Conservation (phyloP, 202 grass and related monocot species). For the Panicum virgatum region DNA sequence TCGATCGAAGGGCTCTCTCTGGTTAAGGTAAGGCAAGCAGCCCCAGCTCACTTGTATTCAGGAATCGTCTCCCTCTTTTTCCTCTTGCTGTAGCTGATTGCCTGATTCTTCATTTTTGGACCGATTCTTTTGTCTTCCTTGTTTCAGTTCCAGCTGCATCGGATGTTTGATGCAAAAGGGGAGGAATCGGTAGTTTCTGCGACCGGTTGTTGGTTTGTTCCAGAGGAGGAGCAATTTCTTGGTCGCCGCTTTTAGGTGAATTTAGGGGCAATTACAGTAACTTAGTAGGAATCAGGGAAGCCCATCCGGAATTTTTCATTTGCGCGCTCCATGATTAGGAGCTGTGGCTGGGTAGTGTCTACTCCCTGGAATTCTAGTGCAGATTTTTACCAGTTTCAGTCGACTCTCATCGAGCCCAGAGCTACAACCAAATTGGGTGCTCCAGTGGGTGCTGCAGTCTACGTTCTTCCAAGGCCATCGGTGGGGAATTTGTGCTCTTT, state of each 20-base stretch:
- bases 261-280: background rate
- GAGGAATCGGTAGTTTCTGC: background rate
- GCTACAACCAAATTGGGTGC: background rate
- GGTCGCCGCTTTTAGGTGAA: background rate
- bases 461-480: slow-evolving; percentile 14
- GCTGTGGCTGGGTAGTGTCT: background rate
- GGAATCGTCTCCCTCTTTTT: background rate
- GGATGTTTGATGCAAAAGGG: background rate
- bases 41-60: background rate
- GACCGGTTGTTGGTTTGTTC: slow-evolving; percentile 19
- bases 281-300: slow-evolving; percentile 5
- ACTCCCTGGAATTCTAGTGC: slow-evolving; percentile 11
- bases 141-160: background rate
- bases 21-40: slow-evolving; percentile 20
- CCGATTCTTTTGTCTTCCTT: background rate
- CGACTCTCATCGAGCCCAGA: background rate
- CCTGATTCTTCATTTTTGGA: background rate
- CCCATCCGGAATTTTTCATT: background rate
- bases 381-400: slow-evolving; percentile 8
- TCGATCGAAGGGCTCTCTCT: background rate
- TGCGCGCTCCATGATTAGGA: slow-evolving; percentile 18
- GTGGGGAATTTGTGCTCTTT: slow-evolving; percentile 1
- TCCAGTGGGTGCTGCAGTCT: slow-evolving; percentile 24
- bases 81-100: background rate
- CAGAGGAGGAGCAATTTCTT: slow-evolving; percentile 17